Percentiles rank a stretch among this genome's conserved stretches.
These are phyloP conservation scores for Paraurostyla sp. DNA, from an alignment of 73 alveolate genomes.

Conservation along the genomic window DNA sequence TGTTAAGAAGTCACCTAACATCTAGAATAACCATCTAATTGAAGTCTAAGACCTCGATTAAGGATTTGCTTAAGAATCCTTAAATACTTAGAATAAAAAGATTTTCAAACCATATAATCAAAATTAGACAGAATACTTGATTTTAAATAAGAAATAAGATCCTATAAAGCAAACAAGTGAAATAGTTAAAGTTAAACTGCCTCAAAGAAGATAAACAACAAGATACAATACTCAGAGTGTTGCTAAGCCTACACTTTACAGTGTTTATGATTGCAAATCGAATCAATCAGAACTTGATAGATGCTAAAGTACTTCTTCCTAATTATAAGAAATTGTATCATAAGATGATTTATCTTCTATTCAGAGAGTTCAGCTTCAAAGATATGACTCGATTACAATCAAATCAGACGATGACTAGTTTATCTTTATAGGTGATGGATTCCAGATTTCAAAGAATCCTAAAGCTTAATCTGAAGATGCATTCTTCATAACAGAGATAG, in stretches of 20 bases:
- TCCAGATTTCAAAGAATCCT: neutral
- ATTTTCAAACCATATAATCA: too few species aligned
- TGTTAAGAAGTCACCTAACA: neutral
- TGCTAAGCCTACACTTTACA: neutral
- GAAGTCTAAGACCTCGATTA: neutral
- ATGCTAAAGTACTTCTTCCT: neutral
- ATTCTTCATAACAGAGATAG: conserved; percentile 48
- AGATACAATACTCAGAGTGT: neutral
- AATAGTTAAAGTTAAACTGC: neutral
- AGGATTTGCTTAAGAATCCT: neutral
- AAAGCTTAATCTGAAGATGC: conserved; percentile 70
- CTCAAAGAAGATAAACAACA: neutral
- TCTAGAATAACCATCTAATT: neutral
- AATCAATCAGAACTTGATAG: neutral
- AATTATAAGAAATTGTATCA: neutral
- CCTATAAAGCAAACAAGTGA: too few species aligned
- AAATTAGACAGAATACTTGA: too few species aligned
- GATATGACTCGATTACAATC: neutral
- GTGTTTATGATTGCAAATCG: neutral
- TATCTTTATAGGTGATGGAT: conserved; percentile 38
- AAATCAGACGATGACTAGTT: conserved; percentile 12
- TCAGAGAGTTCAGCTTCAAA: neutral
- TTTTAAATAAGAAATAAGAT: too few species aligned
- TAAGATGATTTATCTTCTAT: neutral
- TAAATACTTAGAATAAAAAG: too few species aligned